These are phyloP conservation scores for Whalleya microplaca DNA, from an alignment of 2,329 filamentous ascomycete genomes.

Conservation along the genomic window DNA sequence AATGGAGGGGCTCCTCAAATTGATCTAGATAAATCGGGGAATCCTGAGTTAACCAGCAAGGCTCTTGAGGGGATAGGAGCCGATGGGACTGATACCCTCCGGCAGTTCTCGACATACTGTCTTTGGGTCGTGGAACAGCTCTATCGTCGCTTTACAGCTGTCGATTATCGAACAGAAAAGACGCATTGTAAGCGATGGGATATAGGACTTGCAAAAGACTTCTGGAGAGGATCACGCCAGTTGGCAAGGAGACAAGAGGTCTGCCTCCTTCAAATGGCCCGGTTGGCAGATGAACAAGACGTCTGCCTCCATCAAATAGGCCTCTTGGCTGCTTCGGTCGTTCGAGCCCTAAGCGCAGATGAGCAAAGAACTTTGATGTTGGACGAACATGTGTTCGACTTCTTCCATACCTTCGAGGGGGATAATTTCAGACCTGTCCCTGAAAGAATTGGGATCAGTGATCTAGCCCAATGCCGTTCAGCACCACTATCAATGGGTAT, in stretches of 20 bases:
- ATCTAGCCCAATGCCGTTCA: constrained; percentile 28
- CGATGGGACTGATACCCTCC: constrained; percentile 3
- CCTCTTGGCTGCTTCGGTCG: constrained; percentile 32
- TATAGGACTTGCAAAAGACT: constrained; percentile 23
- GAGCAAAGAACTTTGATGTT: constrained; percentile 33
- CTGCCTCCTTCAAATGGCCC: constrained; percentile 31
- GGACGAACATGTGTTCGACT: constrained; percentile 25
- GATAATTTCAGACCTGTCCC: not conserved
- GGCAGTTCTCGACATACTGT: constrained; percentile 30
- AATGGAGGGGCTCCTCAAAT: constrained; percentile 15
- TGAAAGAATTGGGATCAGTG: constrained; percentile 15
- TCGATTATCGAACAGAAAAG: not conserved
- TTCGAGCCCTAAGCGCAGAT: constrained; percentile 29
- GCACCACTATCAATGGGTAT: constrained; percentile 38
- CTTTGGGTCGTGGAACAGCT: constrained; percentile 35
- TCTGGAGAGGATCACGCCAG: constrained; percentile 1
- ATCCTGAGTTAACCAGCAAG: constrained; percentile 3
- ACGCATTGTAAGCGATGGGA: not conserved
- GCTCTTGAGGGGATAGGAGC: constrained; percentile 12
- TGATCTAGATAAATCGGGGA: constrained; percentile 17
- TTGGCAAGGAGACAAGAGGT: constrained; percentile 27
- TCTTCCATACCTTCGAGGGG: constrained; percentile 26
- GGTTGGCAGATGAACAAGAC: constrained; percentile 25
- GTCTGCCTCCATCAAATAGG: constrained; percentile 33
- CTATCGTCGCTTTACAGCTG: constrained; percentile 34